phyloP scores from a whole-genome alignment of 2,329 filamentous ascomycete species.

The Phyllosticta capitalensis region DNA sequence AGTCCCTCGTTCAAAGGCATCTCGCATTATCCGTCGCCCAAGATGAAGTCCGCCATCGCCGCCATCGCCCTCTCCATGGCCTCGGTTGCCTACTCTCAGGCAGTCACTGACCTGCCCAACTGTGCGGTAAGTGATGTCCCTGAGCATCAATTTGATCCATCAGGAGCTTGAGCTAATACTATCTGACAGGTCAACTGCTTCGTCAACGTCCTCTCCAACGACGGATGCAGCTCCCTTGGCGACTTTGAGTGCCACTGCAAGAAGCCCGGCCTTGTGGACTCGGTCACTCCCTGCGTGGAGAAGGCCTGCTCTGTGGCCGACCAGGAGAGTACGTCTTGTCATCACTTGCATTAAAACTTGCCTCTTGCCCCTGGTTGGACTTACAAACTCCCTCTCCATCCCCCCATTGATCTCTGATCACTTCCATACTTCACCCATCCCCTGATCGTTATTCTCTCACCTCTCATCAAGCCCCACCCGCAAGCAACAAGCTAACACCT shows the following conservation, averaged over 20 bases:
- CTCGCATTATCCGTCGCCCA: constrained; percentile 2
- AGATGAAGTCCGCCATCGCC: constrained; percentile 29
- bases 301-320: constrained; percentile 31
- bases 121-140: constrained; percentile 34
- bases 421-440: neutral
- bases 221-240: constrained; percentile 37
- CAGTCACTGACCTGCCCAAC: constrained; percentile 31
- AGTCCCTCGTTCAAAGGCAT: neutral
- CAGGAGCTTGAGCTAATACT: constrained; percentile 15
- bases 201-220: constrained; percentile 29
- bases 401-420: no score
- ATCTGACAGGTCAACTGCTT: constrained; percentile 38
- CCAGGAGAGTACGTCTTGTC: constrained; percentile 25
- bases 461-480: no score
- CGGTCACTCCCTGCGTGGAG: constrained; percentile 39
- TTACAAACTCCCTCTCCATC: no score
- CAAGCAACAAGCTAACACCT: neutral
- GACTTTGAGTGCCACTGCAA: constrained; percentile 44
- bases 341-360: neutral
- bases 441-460: no score
- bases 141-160: neutral
- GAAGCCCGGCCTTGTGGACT: constrained; percentile 32
- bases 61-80: constrained; percentile 33
- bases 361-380: no score
- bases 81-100: constrained; percentile 37